Percentiles rank a stretch among this genome's conserved stretches.
These are phyloP conservation scores for Pseudoneurospora amorphoporcata DNA, from an alignment of 495 filamentous ascomycete genomes.

Conservation along the genomic window DNA sequence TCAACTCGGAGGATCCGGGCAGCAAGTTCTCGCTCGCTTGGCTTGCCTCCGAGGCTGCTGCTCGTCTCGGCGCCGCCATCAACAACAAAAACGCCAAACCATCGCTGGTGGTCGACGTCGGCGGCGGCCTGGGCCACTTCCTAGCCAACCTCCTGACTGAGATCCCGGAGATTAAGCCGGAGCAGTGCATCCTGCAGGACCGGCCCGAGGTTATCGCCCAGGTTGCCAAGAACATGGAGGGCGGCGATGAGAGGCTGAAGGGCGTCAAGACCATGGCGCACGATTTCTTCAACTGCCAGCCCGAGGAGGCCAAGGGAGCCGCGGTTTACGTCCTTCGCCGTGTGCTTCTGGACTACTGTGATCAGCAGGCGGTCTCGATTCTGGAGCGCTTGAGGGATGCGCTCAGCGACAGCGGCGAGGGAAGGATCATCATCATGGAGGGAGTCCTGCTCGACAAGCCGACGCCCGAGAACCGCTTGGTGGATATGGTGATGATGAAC, in stretches of 20 bases:
- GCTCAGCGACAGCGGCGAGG: conserved; percentile 20
- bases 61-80: no score
- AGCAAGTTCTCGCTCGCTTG: background rate
- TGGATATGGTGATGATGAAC: conserved; percentile 25
- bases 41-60: background rate
- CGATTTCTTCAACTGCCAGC: conserved; percentile 35
- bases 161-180: conserved; percentile 17
- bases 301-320: conserved; percentile 34
- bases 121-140: conserved; percentile 39
- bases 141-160: conserved; percentile 24
- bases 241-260: conserved; percentile 10
- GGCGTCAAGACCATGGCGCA: conserved; percentile 24
- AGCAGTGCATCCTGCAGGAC: conserved; percentile 37
- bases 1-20: background rate
- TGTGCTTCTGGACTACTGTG: conserved; percentile 44
- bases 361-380: conserved; percentile 26
- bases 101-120: conserved; percentile 39
- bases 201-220: conserved; percentile 29
- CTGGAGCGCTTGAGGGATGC: conserved; percentile 28
- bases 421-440: conserved; percentile 22
- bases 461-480: conserved; percentile 12
- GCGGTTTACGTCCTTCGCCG: conserved; percentile 38
- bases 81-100: no score
- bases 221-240: conserved; percentile 4
- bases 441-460: conserved; percentile 12